Base-by-base conservation (phyloP, 768 basidiomycete species). In the Pholiota microspora region DNA sequence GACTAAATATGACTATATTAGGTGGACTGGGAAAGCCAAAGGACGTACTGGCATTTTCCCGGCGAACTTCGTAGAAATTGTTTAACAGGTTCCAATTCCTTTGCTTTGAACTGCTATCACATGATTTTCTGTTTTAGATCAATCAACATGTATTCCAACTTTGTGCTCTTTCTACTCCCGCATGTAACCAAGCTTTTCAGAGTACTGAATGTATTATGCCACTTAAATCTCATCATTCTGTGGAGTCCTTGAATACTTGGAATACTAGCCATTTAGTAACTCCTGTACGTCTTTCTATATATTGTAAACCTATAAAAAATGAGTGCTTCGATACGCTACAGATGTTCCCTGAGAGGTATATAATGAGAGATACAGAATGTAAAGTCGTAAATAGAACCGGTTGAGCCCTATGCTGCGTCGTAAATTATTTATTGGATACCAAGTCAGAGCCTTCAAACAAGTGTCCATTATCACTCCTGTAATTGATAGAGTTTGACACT, bases 51-150 rank as follows among this genome's bases (percentile, higher is more conserved):
- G 91, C 0, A 79, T 86, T 42, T 92, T 93, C 67, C 90, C 90
- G 29, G 90, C 90, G 13, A 92, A 92, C 66, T 90, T 89, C 62
- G 87, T 91, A n/a, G 87, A 90, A 64, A 68, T 90, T 49, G 71
- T 73, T 31, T 78, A 62, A 67, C 42, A 47, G 32, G 28, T 16
- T 21, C 31, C 25, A 29, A 27, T 46, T 32, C 18, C 18, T n/a
- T n/a, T 48, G 27, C 23, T 10, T 45, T 32, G 18, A 12, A 12
- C 21, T 34, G 10, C 10, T 32, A 29, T 48, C 29, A 12, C 21
- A 3, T 31, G 29, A 32, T 9, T 10, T 42, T 10, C 12, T 21
- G 18, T 42, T 42, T 42, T 42, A 10, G n/a, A 36, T 36, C n/a
- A 16, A 36, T 36, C 18, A 16, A 36, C n/a, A 36, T 36, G 35